These are phyloP conservation scores for Cercospora janseana DNA, from an alignment of 2,329 filamentous ascomycete genomes.

Conservation along the genomic window DNA sequence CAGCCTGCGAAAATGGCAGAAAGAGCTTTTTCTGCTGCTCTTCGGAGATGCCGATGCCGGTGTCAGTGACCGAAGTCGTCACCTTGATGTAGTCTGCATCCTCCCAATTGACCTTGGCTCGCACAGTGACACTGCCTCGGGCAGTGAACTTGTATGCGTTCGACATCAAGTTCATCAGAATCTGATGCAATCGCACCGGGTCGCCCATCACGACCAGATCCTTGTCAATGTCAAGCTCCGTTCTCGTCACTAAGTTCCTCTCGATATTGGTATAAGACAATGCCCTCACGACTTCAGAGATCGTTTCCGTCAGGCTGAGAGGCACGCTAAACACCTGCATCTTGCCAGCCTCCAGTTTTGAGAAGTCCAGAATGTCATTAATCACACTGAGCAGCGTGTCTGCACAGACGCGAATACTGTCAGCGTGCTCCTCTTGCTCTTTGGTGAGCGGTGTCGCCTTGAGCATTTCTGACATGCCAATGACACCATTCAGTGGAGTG, in stretches of 20 bases:
- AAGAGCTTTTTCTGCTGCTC: conserved; percentile 83
- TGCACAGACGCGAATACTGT: conserved; percentile 64
- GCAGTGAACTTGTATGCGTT: conserved; percentile 96
- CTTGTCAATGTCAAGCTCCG: conserved; percentile 55
- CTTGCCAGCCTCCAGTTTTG: conserved; percentile 54
- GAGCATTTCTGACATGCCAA: conserved; percentile 60
- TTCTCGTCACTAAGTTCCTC: conserved; percentile 58
- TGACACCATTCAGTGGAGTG: conserved; percentile 55
- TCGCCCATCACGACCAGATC: conserved; percentile 54
- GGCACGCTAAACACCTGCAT: conserved; percentile 61
- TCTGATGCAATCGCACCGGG: conserved; percentile 52
- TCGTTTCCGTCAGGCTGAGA: conserved; percentile 55
- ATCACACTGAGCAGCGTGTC: conserved; percentile 55
- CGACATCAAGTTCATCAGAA: conserved; percentile 75
- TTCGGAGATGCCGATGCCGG: conserved; percentile 83
- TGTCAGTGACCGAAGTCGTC: conserved; percentile 84
- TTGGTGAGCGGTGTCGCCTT: conserved; percentile 56
- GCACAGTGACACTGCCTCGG: conserved; percentile 79
- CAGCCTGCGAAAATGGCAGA: conserved; percentile 88
- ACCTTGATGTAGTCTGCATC: conserved; percentile 68
- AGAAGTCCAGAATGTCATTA: conserved; percentile 55
- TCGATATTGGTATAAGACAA: conserved; percentile 63
- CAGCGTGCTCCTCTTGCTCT: conserved; percentile 62
- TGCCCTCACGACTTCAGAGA: conserved; percentile 62
- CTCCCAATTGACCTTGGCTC: conserved; percentile 70